These are phyloP conservation scores for Galeopsis tetrahit DNA, from an alignment of 257 asterid genomes.

Conservation along the genomic window DNA sequence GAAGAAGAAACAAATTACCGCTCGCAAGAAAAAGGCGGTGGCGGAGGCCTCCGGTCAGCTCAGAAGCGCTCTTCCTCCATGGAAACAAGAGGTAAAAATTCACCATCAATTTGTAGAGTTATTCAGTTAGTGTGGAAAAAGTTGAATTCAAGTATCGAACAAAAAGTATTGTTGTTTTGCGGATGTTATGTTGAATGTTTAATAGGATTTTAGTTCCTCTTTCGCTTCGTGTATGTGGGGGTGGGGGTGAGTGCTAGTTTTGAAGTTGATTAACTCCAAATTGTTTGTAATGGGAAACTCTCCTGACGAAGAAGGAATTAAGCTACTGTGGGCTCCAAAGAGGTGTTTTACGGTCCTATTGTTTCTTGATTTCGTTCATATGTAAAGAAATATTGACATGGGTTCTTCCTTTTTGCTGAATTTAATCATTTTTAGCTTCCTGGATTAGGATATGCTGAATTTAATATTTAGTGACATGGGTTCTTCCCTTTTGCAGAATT, in stretches of 20 bases:
- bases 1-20: slow-evolving; percentile 47
- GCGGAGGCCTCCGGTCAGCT: slow-evolving; percentile 92
- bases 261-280: background rate
- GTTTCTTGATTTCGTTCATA: slow-evolving; percentile 17
- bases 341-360: slow-evolving; percentile 47
- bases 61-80: slow-evolving; percentile 77
- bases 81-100: slow-evolving; percentile 85
- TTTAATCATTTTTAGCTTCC: slow-evolving; percentile 55
- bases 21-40: slow-evolving; percentile 85
- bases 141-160: slow-evolving; percentile 2
- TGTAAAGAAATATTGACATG: slow-evolving; percentile 28
- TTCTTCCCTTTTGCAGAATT: background rate
- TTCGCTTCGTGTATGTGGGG: too few species aligned
- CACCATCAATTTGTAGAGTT: background rate
- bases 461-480: background rate
- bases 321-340: slow-evolving; percentile 87
- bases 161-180: too few species aligned
- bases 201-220: too few species aligned
- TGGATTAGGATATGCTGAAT: slow-evolving; percentile 52
- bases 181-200: too few species aligned
- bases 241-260: too few species aligned
- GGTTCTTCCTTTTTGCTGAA: slow-evolving; percentile 44
- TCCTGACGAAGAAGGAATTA: slow-evolving; percentile 62
- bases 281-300: slow-evolving; percentile 19
- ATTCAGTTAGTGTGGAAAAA: background rate